Percentiles rank a stretch among this genome's conserved stretches.
These are phyloP conservation scores for Candida lessepsii DNA, from an alignment of 805 yeast genomes.

Conservation along the genomic window DNA sequence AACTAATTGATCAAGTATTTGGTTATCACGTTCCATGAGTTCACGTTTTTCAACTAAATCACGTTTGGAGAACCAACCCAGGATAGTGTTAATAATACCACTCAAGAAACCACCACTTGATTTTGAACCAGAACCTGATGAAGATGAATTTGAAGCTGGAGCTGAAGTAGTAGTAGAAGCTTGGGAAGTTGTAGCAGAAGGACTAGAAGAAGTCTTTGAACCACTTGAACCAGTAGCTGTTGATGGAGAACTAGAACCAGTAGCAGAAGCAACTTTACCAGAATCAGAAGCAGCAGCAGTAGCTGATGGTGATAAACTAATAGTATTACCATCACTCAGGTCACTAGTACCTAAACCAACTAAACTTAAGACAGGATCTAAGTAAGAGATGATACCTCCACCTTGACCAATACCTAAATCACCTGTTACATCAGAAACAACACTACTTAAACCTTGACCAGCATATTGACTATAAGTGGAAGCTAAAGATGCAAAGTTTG, in stretches of 20 bases:
- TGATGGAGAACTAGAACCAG: conserved; percentile 11
- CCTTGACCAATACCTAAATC: conserved; percentile 12
- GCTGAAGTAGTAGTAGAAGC: conserved; percentile 8
- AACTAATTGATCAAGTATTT: conserved; percentile 22
- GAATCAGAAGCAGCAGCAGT: conserved; percentile 14
- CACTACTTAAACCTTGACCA: conserved; percentile 11
- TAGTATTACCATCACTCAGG: conserved; percentile 4
- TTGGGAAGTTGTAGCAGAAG: conserved; percentile 7
- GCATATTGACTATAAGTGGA: conserved; percentile 8
- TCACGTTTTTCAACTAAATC: conserved; percentile 7
- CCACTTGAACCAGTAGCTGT: conserved; percentile 4
- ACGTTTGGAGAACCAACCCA: conserved; percentile 18
- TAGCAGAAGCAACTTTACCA: conserved; percentile 3
- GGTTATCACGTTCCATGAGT: conserved; percentile 14
- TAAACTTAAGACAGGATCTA: conserved; percentile 16
- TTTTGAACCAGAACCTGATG: conserved; percentile 7
- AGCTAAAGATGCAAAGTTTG: conserved; percentile 13
- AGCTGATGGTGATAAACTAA: conserved; percentile 14
- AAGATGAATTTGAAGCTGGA: conserved; percentile 7
- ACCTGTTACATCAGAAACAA: conserved; percentile 7
- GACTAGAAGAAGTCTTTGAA: conserved; percentile 7
- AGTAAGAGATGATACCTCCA: conserved; percentile 16
- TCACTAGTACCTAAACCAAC: conserved; percentile 14
- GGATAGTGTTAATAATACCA: conserved; percentile 9
- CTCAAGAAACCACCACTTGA: conserved; percentile 6